Evolutionary conservation across 2,329 filamentous ascomycete genomes (phyloP).

Genomic region (Ciborinia camelliae): DNA sequence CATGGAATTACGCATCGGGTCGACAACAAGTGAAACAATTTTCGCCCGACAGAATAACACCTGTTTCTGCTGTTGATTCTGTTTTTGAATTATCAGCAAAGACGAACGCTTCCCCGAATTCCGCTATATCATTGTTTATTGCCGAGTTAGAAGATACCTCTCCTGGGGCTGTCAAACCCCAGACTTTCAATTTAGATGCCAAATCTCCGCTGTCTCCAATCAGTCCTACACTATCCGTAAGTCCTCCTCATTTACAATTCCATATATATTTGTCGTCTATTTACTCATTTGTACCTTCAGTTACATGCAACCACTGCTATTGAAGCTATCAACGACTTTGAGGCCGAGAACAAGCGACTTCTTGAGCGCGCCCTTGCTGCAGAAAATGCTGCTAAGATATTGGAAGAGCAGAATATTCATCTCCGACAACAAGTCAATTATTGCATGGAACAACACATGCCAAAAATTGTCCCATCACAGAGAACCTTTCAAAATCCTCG

Average conservation of each 20-base stretch:
- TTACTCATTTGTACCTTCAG: neutral
- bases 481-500: neutral
- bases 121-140: conserved; percentile 25
- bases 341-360: conserved; percentile 18
- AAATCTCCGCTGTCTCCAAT: conserved; percentile 8
- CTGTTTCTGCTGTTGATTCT: conserved; percentile 30
- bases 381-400: conserved; percentile 30
- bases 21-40: conserved; percentile 24
- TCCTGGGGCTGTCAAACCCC: conserved; percentile 11
- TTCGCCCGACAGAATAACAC: conserved; percentile 25
- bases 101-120: conserved; percentile 22
- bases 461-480: conserved; percentile 25
- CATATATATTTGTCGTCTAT: neutral
- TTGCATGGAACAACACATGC: conserved; percentile 24
- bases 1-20: conserved; percentile 25
- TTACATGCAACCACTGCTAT: conserved; percentile 15
- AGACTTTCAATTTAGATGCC: neutral
- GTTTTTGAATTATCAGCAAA: conserved; percentile 28
- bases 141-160: conserved; percentile 35
- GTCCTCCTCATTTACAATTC: neutral
- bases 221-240: conserved; percentile 16
- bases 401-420: conserved; percentile 27
- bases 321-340: conserved; percentile 19
- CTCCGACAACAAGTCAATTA: conserved; percentile 29
- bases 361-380: conserved; percentile 24